Percentiles rank a stretch among this genome's conserved stretches.
These are phyloP conservation scores for Tuber melanosporum DNA, from an alignment of 495 filamentous ascomycete species.

Conservation along the genomic window DNA sequence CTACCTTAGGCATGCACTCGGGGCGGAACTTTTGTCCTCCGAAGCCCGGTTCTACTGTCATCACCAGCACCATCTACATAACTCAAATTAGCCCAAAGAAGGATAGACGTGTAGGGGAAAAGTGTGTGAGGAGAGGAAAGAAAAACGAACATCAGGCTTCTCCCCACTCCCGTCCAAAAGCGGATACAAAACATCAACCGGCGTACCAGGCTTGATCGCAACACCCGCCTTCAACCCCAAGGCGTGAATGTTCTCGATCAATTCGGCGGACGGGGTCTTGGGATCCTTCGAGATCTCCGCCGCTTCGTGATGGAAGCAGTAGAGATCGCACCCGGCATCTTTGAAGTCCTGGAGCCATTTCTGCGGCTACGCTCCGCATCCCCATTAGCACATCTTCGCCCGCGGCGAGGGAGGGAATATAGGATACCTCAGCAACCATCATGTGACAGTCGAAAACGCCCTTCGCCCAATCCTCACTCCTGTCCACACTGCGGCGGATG, in stretches of 20 bases:
- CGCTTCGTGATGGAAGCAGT: conserved; percentile 99
- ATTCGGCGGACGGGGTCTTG: conserved; percentile 70
- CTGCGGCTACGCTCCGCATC: conserved; percentile 60
- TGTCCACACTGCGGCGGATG: conserved; percentile 75
- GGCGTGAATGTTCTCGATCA: conserved; percentile 85
- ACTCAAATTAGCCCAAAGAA: conserved; percentile 3
- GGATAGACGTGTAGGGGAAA: neutral
- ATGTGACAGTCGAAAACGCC: conserved; percentile 99
- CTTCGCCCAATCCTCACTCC: conserved; percentile 53
- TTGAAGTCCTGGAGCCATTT: conserved; percentile 96
- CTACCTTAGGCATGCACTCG: conserved; percentile 86
- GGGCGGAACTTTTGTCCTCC: conserved; percentile 99
- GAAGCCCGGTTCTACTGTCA: conserved; percentile 97
- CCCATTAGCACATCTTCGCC: neutral
- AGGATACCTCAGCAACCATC: conserved; percentile 92
- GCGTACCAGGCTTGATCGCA: conserved; percentile 88
- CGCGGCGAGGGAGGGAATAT: conserved; percentile 1
- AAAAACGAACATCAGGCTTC: conserved; percentile 72
- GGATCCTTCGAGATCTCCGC: conserved; percentile 77
- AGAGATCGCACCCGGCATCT: conserved; percentile 88
- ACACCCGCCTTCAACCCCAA: conserved; percentile 84
- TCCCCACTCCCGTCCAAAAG: conserved; percentile 75
- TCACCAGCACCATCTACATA: conserved; percentile 90
- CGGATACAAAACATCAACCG: conserved; percentile 84
- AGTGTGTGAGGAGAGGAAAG: neutral